A percentile compares a stretch with the other conserved stretches of the same genome.
These are phyloP conservation scores for Bauhinia variegata DNA, from an alignment of 306 rosid genomes.

Conservation along the genomic window DNA sequence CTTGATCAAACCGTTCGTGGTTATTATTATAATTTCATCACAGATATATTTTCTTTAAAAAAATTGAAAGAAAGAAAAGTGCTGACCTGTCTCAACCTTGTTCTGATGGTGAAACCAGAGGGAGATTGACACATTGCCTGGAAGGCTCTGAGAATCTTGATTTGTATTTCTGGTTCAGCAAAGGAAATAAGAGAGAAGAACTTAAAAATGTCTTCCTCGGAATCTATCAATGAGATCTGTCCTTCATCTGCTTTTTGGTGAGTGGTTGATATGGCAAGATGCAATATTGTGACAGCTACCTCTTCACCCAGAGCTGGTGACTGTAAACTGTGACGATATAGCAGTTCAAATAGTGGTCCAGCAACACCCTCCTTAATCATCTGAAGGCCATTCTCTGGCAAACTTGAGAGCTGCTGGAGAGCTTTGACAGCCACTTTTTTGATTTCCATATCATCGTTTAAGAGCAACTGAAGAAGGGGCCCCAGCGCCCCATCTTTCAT, in stretches of 20 bases:
- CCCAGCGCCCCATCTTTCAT: slow-evolving; percentile 54
- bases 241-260: slow-evolving; percentile 45
- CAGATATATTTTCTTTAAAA: background rate
- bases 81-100: slow-evolving; percentile 57
- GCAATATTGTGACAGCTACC: slow-evolving; percentile 60
- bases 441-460: slow-evolving; percentile 45
- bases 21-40: background rate
- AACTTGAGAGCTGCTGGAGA: slow-evolving; percentile 53
- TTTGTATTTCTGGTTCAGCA: slow-evolving; percentile 57
- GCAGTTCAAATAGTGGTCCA: slow-evolving; percentile 55
- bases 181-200: slow-evolving; percentile 61
- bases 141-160: slow-evolving; percentile 57
- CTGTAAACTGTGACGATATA: slow-evolving; percentile 55
- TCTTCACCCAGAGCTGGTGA: slow-evolving; percentile 48
- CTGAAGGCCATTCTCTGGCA: slow-evolving; percentile 60
- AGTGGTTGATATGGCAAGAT: slow-evolving; percentile 57
- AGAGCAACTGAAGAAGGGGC: slow-evolving; percentile 62
- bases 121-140: slow-evolving; percentile 59
- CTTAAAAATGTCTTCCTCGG: slow-evolving; percentile 61
- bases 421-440: slow-evolving; percentile 54
- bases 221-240: slow-evolving; percentile 47
- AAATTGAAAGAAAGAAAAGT: background rate
- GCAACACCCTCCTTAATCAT: slow-evolving; percentile 62
- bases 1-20: background rate
- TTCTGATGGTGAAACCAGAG: slow-evolving; percentile 58